Evolutionary conservation across 306 rosid species (phyloP).

Genomic region (Acmispon strigosus): DNA sequence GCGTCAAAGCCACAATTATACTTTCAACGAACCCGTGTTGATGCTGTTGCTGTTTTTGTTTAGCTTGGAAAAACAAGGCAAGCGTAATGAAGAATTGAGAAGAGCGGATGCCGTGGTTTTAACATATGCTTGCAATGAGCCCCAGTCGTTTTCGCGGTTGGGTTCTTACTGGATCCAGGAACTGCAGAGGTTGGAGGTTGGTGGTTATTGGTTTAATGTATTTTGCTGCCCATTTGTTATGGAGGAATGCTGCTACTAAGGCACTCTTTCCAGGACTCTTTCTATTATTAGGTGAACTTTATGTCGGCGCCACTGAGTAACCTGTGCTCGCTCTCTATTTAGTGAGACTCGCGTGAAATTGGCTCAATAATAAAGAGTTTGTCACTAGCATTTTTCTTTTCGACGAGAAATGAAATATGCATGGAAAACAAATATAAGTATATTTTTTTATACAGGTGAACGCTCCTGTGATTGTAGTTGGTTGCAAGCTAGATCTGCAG

Average conservation of each 20-base stretch:
- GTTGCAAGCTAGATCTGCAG: constrained; percentile 38
- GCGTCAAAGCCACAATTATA: background rate
- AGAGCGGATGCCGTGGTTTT: constrained; percentile 75
- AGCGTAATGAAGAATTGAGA: constrained; percentile 71
- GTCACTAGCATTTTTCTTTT: background rate
- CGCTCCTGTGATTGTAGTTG: constrained; percentile 37
- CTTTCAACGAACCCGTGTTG: background rate
- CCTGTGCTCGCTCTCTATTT: background rate
- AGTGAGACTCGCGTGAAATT: background rate
- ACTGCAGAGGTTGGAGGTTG: constrained; percentile 56
- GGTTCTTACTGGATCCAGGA: constrained; percentile 66
- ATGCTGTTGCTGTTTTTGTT: background rate
- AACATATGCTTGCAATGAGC: constrained; percentile 79
- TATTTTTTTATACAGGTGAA: constrained; percentile 26
- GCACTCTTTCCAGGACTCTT: background rate
- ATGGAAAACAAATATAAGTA: background rate
- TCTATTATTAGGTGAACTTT: background rate
- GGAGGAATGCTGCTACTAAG: background rate
- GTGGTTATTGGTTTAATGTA: background rate
- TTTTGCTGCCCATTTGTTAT: background rate
- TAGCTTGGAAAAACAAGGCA: constrained; percentile 61
- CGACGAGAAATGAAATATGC: background rate
- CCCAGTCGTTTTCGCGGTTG: constrained; percentile 47
- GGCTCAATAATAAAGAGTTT: background rate
- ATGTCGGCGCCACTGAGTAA: background rate